phyloP scores from a whole-genome alignment of 75 land plant species.

The Cunninghamia lanceolata region DNA sequence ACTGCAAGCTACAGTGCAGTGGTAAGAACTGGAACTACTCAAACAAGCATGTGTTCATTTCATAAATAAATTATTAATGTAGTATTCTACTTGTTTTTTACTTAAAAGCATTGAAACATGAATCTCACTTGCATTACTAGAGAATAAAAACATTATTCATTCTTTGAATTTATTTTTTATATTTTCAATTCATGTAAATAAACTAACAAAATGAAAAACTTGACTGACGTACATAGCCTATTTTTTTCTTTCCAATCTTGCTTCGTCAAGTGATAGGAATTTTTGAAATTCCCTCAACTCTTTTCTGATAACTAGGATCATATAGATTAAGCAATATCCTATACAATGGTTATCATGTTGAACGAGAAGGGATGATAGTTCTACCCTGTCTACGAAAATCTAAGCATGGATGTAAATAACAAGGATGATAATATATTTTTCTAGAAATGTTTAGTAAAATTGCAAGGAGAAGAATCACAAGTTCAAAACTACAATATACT shows the following conservation, averaged over 20 bases:
- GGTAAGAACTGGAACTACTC: no score
- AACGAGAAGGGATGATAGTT: background rate
- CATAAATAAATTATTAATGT: no score
- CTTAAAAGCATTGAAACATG: background rate
- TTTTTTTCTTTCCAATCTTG: background rate
- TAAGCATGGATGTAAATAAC: background rate
- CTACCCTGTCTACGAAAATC: no score
- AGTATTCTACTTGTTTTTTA: no score
- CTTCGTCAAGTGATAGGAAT: background rate
- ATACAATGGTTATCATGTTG: background rate
- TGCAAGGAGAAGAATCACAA: background rate
- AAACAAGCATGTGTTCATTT: no score
- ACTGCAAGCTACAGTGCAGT: no score
- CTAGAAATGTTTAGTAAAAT: background rate
- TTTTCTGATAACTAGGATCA: background rate
- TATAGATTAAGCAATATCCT: background rate
- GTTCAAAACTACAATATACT: background rate
- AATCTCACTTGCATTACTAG: background rate
- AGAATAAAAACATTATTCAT: no score
- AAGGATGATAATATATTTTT: background rate
- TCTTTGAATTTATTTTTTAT: no score
- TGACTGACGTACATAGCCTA: background rate
- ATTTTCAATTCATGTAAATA: background rate
- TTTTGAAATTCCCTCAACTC: background rate
- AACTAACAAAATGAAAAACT: background rate